A percentile compares a stretch with the other conserved stretches of the same genome.
phyloP scores from a whole-genome alignment of 1,284 basidiomycete species.

The Rhodotorula sp. region DNA sequence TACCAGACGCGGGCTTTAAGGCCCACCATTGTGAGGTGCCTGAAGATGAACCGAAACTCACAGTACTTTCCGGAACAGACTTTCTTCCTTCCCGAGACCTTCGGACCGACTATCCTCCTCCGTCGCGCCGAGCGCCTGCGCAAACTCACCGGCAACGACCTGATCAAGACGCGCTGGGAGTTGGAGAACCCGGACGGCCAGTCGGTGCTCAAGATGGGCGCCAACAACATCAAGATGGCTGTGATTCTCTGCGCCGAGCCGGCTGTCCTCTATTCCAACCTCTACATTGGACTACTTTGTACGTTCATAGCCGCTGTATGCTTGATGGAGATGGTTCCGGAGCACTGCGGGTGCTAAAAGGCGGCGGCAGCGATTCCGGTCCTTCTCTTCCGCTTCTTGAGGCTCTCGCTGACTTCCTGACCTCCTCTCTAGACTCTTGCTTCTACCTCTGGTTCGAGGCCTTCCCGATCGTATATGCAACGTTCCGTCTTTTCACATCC shows the following conservation, averaged over 20 bases:
- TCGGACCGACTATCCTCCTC: slow-evolving; percentile 48
- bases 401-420: neutral
- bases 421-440: neutral
- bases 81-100: slow-evolving; percentile 50
- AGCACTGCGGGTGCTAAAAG: fast-evolving
- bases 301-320: neutral
- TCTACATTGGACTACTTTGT: slow-evolving; percentile 45
- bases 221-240: slow-evolving; percentile 37
- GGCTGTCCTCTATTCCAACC: slow-evolving; percentile 40
- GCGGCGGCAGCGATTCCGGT: too few species aligned
- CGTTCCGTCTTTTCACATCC: too few species aligned
- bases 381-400: neutral
- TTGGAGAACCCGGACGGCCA: slow-evolving; percentile 36
- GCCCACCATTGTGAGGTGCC: too few species aligned
- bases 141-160: slow-evolving; percentile 48
- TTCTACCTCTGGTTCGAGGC: slow-evolving; percentile 38
- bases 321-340: too few species aligned
- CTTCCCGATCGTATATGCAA: slow-evolving; percentile 45
- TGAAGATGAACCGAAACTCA: too few species aligned
- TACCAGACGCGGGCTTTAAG: too few species aligned
- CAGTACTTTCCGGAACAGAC: slow-evolving; percentile 2
- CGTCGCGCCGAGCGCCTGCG: slow-evolving; percentile 50
- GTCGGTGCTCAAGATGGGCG: slow-evolving; percentile 34
- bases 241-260: slow-evolving; percentile 41
- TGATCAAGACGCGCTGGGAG: slow-evolving; percentile 49